Base-by-base conservation (phyloP, 495 filamentous ascomycete species). In the Neurospora sp. region DNA sequence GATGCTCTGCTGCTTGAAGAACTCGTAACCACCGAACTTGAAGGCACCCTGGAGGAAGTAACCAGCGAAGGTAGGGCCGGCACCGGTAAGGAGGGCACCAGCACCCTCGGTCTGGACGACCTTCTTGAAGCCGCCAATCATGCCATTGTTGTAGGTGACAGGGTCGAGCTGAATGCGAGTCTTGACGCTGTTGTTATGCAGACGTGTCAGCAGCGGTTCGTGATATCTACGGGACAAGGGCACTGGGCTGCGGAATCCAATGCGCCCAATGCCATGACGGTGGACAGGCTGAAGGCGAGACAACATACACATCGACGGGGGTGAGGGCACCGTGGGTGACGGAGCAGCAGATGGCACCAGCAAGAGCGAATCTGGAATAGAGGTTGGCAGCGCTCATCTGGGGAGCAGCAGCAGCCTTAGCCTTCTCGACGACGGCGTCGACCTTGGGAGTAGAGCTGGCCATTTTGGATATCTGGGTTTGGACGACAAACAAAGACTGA, bases 21-120 rank as follows among this genome's bases (percentile, higher is more conserved):
- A 90, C 84, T 97, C 93, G 81, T 97, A 97, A 79, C 93, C 93
- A 82, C 93, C 93, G 84, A 97, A 97, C 87, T 97, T 97, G 91
- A 96, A 91, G 79, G 92, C 92, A 78, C 93, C 93, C 87, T 97
- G 93, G 78, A 97, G 91, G 90, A 96, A 96, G 88, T 97, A 97
- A 79, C 93, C 93, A 80, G 93, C 93, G 75, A 90, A 90, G 81
- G 93, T 96, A 77, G 93, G 93, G 76, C 93, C 93, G 82, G 90
- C 88, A 84, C 93, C 93, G 77, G 93, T 97, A 79, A 94, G 86
- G 75, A 97, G 91, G 81, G 93, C 93, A 82, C 92, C 92, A 79
- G 92, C 93, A 85, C 93, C 93, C 86, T 97, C 93, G 73, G 86
- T 91, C 81, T 89, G 85, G 81, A 96, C 84, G 80, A 96, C 93